Conservation (phyloP, 176 grass and related monocot species). For the Canna indica region DNA sequence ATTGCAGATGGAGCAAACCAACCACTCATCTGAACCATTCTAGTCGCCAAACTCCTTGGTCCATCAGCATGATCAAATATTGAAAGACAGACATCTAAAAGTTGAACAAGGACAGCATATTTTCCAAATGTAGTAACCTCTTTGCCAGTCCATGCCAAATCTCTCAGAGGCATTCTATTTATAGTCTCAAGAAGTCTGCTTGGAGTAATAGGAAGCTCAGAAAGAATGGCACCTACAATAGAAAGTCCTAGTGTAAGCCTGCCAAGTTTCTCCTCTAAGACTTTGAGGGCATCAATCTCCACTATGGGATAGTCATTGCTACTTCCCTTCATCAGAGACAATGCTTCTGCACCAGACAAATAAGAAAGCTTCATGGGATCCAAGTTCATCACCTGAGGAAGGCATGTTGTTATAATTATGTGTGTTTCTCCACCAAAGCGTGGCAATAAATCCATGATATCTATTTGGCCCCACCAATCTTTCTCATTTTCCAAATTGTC, state of each 20-base stretch:
- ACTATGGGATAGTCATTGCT: conserved; percentile 60
- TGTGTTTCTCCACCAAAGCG: conserved; percentile 84
- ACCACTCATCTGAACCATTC: conserved; percentile 78
- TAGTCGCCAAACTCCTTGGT: conserved; percentile 63
- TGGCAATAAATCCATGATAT: conserved; percentile 71
- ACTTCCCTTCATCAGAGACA: conserved; percentile 87
- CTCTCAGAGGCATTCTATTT: conserved; percentile 64
- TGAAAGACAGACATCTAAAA: conserved; percentile 79
- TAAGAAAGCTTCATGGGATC: conserved; percentile 94
- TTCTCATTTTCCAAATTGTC: conserved; percentile 94
- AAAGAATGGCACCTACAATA: conserved; percentile 84
- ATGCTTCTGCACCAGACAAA: conserved; percentile 77
- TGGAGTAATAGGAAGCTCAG: conserved; percentile 82
- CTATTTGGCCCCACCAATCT: conserved; percentile 88
- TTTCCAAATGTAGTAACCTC: conserved; percentile 53
- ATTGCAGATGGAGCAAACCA: conserved; percentile 74
- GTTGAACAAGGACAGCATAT: conserved; percentile 53
- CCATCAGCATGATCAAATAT: conserved; percentile 98
- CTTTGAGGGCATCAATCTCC: conserved; percentile 78
- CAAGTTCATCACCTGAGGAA: conserved; percentile 68
- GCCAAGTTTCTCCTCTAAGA: conserved; percentile 83
- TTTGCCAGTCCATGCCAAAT: conserved; percentile 56
- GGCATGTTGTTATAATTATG: conserved; percentile 80
- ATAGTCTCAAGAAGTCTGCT: conserved; percentile 84
- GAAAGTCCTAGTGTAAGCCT: conserved; percentile 70